Evolutionary conservation across 305 asterid genomes (phyloP), one percentile per base, ranked within the genome.

Genomic region (Caryopteris hybrid): DNA sequence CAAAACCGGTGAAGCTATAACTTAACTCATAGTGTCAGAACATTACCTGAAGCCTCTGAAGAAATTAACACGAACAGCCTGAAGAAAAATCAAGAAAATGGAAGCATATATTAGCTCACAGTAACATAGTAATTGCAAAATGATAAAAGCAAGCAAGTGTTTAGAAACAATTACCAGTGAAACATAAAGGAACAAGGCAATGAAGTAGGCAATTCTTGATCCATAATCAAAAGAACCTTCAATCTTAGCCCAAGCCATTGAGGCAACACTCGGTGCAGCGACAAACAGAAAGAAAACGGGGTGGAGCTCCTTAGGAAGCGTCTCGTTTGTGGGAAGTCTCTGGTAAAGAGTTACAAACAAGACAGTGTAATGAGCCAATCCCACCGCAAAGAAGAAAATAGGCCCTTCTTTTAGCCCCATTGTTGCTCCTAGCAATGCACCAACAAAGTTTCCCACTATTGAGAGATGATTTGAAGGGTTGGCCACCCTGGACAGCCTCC

Each of bases 381-480:
- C 98, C 48, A 91, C 75, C 0, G 96, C 95, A 13, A 87, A 91
- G 78, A 91, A 91, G 84, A 89, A 91, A 0, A 89, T 75, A 0
- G 98, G 95, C 8, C 98, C 98, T 77, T 91, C 98, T 63, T 76
- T 87, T 1, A 91, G 74, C 27, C 96, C 96, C 92, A 91, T 79
- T 0, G 91, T 66, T 10, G 96, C 93, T 17, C 98, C 98, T 51
- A 91, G 84, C 84, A 87, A 51, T n/a, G 98, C 95, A 0, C 98
- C 98, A 0, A 84, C 98, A 9, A 91, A 89, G 42, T 91, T 91
- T 48, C 98, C 96, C 0, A 87, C 95, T 4, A 91, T 45, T 0
- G 96, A 76, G 0, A 89, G 83, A 75, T 91, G 98, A 43, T 89
- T 91, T 0, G 92, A 81, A 0, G 98, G 95, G 64, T 91, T 91